These are phyloP conservation scores for Dryadomyces quercus-mongolicae DNA, from an alignment of 2,329 filamentous ascomycete species.

Conservation along the genomic window DNA sequence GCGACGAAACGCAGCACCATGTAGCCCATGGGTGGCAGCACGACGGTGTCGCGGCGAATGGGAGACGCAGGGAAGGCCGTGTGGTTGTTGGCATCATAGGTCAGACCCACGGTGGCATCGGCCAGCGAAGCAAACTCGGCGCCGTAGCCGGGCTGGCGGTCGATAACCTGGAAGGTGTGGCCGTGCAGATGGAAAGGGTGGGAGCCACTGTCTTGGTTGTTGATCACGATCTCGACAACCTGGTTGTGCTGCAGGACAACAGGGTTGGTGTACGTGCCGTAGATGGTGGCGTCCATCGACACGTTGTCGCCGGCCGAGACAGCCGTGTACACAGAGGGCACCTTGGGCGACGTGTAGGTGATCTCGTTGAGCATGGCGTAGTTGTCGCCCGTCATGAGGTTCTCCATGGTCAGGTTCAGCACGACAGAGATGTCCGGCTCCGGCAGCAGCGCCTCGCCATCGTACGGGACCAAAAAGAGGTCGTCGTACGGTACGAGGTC, in stretches of 20 bases:
- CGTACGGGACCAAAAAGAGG: slow-evolving; percentile 55
- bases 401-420: slow-evolving; percentile 54
- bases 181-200: slow-evolving; percentile 75
- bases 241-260: slow-evolving; percentile 56
- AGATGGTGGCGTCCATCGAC: slow-evolving; percentile 46
- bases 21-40: slow-evolving; percentile 53
- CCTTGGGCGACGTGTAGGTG: slow-evolving; percentile 62
- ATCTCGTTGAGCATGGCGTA: slow-evolving; percentile 64
- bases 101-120: slow-evolving; percentile 22
- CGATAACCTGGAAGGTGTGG: slow-evolving; percentile 52
- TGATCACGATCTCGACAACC: slow-evolving; percentile 64
- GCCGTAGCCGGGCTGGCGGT: slow-evolving; percentile 45
- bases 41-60: slow-evolving; percentile 56
- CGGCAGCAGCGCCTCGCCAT: slow-evolving; percentile 47
- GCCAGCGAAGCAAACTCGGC: slow-evolving; percentile 39
- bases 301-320: slow-evolving; percentile 43
- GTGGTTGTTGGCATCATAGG: slow-evolving; percentile 12
- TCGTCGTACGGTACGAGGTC: slow-evolving; percentile 63
- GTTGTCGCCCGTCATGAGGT: slow-evolving; percentile 35
- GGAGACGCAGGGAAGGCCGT: slow-evolving; percentile 38
- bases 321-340: slow-evolving; percentile 69
- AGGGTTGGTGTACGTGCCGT: slow-evolving; percentile 53
- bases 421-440: slow-evolving; percentile 51
- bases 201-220: slow-evolving; percentile 59
- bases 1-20: slow-evolving; percentile 56